phyloP scores from a whole-genome alignment of 441 rosid species.

The Biscutella auriculata region DNA sequence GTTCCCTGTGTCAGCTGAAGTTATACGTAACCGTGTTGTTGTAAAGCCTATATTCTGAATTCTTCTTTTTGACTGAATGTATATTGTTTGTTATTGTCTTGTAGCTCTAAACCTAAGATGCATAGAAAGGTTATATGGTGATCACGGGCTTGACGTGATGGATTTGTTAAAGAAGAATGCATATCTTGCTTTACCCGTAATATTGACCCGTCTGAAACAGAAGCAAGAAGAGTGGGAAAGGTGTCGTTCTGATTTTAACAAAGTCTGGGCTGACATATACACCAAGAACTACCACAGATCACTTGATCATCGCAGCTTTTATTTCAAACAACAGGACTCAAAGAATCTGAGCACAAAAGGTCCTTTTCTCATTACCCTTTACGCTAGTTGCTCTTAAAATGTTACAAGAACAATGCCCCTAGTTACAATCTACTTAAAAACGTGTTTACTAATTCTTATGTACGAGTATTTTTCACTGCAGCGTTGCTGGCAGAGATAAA shows the following conservation, averaged over 20 bases:
- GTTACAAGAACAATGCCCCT: neutral
- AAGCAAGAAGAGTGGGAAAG: constrained; percentile 97
- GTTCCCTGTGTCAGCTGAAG: no score
- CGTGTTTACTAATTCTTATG: neutral
- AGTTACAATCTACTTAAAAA: neutral
- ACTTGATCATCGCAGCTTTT: constrained; percentile 96
- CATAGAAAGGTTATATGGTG: constrained; percentile 89
- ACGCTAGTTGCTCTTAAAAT: neutral
- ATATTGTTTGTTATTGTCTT: constrained; percentile 15
- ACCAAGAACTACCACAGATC: constrained; percentile 92
- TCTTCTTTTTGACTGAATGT: constrained; percentile 6
- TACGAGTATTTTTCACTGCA: constrained; percentile 26
- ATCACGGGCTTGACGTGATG: constrained; percentile 96
- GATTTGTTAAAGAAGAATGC: constrained; percentile 77
- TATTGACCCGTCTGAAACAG: constrained; percentile 92
- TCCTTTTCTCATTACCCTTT: constrained; percentile 14
- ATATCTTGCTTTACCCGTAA: constrained; percentile 81
- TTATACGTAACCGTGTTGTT: constrained; percentile 10
- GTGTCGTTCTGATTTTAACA: constrained; percentile 90
- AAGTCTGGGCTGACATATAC: constrained; percentile 98
- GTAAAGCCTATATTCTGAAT: constrained; percentile 20
- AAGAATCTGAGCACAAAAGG: constrained; percentile 94
- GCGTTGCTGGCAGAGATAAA: constrained; percentile 82
- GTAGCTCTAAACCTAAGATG: constrained; percentile 87
- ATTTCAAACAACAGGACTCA: constrained; percentile 93